A percentile compares a stretch with the other conserved stretches of the same genome.
Evolutionary conservation across 257 asterid genomes (phyloP).

Genomic region (Fraxinus quadrangulata): DNA sequence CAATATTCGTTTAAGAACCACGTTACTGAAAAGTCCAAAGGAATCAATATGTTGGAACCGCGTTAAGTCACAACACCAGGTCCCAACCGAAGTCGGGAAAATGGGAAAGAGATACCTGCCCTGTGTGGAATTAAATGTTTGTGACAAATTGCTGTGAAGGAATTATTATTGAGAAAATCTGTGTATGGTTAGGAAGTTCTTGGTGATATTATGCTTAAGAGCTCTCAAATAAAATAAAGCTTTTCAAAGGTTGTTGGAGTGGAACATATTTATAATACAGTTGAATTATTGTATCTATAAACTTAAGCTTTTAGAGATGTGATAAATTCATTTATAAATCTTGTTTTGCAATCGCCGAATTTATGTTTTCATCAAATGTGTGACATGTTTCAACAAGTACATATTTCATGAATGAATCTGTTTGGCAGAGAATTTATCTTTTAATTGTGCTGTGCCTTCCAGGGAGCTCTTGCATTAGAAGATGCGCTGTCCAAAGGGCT

Average conservation of each 20-base stretch:
- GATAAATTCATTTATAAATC: not conserved
- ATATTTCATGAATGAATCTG: conserved; percentile 5
- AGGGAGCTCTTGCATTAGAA: conserved; percentile 91
- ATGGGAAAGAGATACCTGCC: too few relatives aligned
- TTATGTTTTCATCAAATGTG: not conserved
- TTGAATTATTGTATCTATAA: not conserved
- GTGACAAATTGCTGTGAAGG: not conserved
- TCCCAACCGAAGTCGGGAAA: too few relatives aligned
- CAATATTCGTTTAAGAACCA: too few relatives aligned
- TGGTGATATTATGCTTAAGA: conserved; percentile 2
- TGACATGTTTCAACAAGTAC: not conserved
- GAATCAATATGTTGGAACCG: too few relatives aligned
- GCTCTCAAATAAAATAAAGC: not conserved
- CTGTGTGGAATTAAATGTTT: too few relatives aligned
- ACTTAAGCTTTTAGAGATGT: not conserved
- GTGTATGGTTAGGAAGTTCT: not conserved
- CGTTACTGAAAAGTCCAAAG: too few relatives aligned
- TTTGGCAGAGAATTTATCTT: conserved; percentile 9
- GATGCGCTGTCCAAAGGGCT: conserved; percentile 86
- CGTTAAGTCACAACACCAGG: too few relatives aligned
- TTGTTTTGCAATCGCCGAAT: not conserved
- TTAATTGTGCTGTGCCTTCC: conserved; percentile 26
- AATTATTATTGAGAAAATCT: not conserved
- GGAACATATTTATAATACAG: not conserved
- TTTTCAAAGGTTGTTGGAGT: conserved; percentile 4